Base-by-base conservation (phyloP, 108 stramenopile species). In the Fragilaria radians region DNA sequence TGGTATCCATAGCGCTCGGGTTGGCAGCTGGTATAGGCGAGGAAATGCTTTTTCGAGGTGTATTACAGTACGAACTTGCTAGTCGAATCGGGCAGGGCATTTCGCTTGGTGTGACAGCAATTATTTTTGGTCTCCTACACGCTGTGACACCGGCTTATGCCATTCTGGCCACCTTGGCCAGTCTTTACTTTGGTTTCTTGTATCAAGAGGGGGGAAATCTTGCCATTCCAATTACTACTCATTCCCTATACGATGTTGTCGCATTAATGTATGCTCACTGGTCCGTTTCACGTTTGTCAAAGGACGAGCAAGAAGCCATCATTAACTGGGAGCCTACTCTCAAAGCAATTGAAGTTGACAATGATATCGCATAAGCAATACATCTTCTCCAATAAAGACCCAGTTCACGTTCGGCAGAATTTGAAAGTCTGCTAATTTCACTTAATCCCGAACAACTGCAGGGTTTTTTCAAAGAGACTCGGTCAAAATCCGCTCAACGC, bases 71-170 rank as follows among this genome's bases (percentile, higher is more conserved):
- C 24, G 57, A 78, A 54, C 57, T 91, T 25, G 60, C 61, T 17
- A 55, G 48, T 5, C 58, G 56, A 23, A 69, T 74, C 26, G 67
- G 58, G 5, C 53, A 68, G 3, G 23, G 48, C 31, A 22, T 81
- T 24, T 77, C 83, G 5, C 53, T 91, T 24, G 70, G 55, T 7
- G 25, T 76, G 2, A 69, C 82, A 32, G 78, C 83, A 28, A 18
- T 84, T 28, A 61, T 91, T 3, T 94, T 94, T 80, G 93, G 87
- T 14, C 46, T 71, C 19, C 64, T 90, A 29, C 93, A 94, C 62
- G 88, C 89, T 23, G 89, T 94, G 33, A 94, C 93, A 17, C 88
- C 86, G 26, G 49, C 89, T 5, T 94, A 94, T 59, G 89, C 89
- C 5, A 5, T 78, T 25, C 54, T 91, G 21, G 87, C 89, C 4